phyloP scores from a whole-genome alignment of 345 rosid species.

The Heritiera littoralis region DNA sequence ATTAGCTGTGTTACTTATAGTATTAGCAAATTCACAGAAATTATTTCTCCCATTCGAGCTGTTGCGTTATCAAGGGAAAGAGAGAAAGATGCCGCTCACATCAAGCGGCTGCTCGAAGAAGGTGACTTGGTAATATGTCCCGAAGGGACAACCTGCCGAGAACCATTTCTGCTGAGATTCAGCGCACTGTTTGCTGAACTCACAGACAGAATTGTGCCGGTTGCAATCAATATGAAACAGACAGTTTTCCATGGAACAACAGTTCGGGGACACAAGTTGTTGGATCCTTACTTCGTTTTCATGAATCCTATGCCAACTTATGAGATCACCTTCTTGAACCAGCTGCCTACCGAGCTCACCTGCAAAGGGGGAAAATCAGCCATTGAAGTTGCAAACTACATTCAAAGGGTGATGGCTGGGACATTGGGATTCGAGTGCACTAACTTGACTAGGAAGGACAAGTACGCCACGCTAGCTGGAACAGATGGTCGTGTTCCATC shows the following conservation, averaged over 20 bases:
- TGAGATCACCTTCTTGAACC: conserved; percentile 90
- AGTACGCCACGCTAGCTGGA: conserved; percentile 86
- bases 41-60: conserved; percentile 82
- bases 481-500: conserved; percentile 74
- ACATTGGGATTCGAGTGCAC: conserved; percentile 93
- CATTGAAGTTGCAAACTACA: conserved; percentile 87
- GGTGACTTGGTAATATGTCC: conserved; percentile 95
- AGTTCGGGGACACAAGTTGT: conserved; percentile 68
- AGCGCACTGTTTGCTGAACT: conserved; percentile 93
- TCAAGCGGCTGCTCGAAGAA: conserved; percentile 72
- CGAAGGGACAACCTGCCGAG: conserved; percentile 94
- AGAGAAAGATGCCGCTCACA: conserved; percentile 71
- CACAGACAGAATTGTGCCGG: conserved; percentile 83
- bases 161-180: conserved; percentile 83
- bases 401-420: conserved; percentile 83
- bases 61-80: conserved; percentile 93
- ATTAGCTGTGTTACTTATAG: conserved; percentile 95
- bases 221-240: conserved; percentile 80
- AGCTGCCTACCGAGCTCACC: conserved; percentile 74
- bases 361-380: conserved; percentile 81
- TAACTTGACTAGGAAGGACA: conserved; percentile 84
- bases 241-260: conserved; percentile 83
- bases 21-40: conserved; percentile 81
- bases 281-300: conserved; percentile 90
- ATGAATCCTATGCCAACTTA: conserved; percentile 90